Percentiles rank a stretch among this genome's conserved stretches.
Evolutionary conservation across 2,329 filamentous ascomycete genomes (phyloP).

Genomic region (Tolypocladium ophioglossoides): DNA sequence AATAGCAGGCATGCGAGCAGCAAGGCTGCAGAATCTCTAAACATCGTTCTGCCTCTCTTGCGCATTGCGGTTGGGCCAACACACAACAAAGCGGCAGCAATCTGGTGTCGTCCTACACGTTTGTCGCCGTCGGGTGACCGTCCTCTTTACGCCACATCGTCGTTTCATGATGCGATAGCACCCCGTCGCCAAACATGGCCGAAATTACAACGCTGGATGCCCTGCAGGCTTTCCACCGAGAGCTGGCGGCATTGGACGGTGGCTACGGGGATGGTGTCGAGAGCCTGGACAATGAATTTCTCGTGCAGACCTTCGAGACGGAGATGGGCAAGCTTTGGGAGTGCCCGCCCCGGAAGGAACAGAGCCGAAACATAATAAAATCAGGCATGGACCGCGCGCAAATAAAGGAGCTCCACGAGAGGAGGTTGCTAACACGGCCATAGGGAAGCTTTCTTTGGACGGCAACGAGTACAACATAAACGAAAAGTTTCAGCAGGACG

Average conservation of each 20-base stretch:
- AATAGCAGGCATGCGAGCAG: slow-evolving; percentile 13
- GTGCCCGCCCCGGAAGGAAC: slow-evolving; percentile 62
- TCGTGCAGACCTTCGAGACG: slow-evolving; percentile 60
- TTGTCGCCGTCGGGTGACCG: neutral
- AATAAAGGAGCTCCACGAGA: neutral
- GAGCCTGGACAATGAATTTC: slow-evolving; percentile 58
- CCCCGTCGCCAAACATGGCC: slow-evolving; percentile 47
- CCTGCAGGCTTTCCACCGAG: slow-evolving; percentile 76
- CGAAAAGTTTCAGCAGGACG: slow-evolving; percentile 74
- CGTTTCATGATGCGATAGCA: slow-evolving; percentile 35
- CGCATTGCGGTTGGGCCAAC: neutral
- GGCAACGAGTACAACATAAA: slow-evolving; percentile 73
- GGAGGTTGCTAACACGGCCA: slow-evolving; percentile 5
- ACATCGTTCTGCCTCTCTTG: slow-evolving; percentile 2
- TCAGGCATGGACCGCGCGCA: slow-evolving; percentile 40
- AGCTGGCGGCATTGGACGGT: slow-evolving; percentile 68
- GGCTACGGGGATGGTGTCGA: slow-evolving; percentile 50
- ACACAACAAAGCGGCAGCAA: slow-evolving; percentile 8
- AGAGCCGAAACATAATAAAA: slow-evolving; percentile 61
- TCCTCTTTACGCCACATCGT: neutral
- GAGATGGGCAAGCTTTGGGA: slow-evolving; percentile 64
- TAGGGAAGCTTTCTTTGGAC: slow-evolving; percentile 66
- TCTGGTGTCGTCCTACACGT: neutral
- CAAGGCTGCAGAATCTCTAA: slow-evolving; percentile 22
- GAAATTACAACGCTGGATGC: slow-evolving; percentile 62